Base-by-base conservation (phyloP, 257 asterid genomes). In the Orobanche coerulescens region DNA sequence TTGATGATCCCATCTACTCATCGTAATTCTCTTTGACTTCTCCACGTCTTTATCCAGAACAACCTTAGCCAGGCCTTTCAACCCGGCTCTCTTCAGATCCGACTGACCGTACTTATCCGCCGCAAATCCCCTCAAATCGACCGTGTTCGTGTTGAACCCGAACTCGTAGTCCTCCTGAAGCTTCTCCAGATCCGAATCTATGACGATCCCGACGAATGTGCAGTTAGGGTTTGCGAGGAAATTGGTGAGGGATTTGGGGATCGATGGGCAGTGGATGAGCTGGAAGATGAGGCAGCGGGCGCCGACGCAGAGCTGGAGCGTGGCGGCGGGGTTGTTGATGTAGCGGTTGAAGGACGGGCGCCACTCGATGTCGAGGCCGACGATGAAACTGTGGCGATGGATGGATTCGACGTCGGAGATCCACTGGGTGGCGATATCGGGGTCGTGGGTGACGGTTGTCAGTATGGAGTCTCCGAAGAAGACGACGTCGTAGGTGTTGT, bases 61-160 rank as follows among this genome's bases (percentile, higher is more conserved):
- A n/a, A n/a, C n/a, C n/a, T n/a, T n/a, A n/a, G n/a, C n/a, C n/a
- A n/a, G n/a, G n/a, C n/a, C n/a, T n/a, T n/a, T n/a, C n/a, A n/a
- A n/a, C n/a, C n/a, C n/a, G n/a, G n/a, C n/a, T n/a, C n/a, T n/a
- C 67, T 16, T 61, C 75, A 71, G 6, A 6, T 76, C 70, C 24
- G 14, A 55, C 62, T 56, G 14, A 15, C 56, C 65, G 1, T 49
- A 33, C 52, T 1, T 31, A 23, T 11, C 67, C 70, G 70, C 76
- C 3, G 85, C 91, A 36, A 76, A 5, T 4, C 22, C n/a, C 73
- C 84, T 62, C 75, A 85, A 54, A 68, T 85, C 85, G 36, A 74
- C 75, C 3, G 48, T 5, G 0, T 68, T 73, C 10, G 71, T 31
- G 1, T 62, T 57, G 13, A 12, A 57, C 64, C 79, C 84, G 16